Evolutionary conservation across 176 grass and related monocot species (phyloP).

Genomic region (Eleusine coracana): DNA sequence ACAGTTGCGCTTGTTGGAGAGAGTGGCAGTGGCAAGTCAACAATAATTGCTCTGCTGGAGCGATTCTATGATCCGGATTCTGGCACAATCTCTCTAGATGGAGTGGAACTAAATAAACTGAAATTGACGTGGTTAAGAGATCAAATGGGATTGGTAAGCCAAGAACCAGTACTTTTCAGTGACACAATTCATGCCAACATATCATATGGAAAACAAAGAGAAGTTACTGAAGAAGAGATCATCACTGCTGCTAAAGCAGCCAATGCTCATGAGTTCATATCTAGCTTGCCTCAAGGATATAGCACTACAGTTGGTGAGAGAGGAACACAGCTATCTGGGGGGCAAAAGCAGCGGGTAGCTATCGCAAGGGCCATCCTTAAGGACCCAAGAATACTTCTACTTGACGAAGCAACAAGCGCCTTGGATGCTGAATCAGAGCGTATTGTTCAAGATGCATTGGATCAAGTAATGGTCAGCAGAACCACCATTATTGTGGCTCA

Average conservation of each 20-base stretch:
- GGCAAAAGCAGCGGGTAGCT: constrained; percentile 62
- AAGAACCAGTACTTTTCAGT: constrained; percentile 61
- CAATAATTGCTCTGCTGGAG: constrained; percentile 67
- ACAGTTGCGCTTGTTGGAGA: constrained; percentile 68
- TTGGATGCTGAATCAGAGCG: constrained; percentile 63
- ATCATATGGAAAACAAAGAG: constrained; percentile 49
- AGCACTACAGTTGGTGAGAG: constrained; percentile 53
- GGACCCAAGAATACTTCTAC: constrained; percentile 55
- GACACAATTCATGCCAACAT: constrained; percentile 65
- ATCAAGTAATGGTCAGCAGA: constrained; percentile 42
- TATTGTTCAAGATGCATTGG: constrained; percentile 51
- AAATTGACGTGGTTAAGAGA: constrained; percentile 64
- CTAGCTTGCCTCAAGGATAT: constrained; percentile 51
- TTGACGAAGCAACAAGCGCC: constrained; percentile 61
- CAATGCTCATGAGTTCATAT: constrained; percentile 59
- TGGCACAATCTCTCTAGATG: constrained; percentile 59
- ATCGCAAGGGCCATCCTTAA: constrained; percentile 64
- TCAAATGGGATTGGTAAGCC: constrained; percentile 69
- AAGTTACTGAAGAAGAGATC: constrained; percentile 54
- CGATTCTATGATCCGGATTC: constrained; percentile 65
- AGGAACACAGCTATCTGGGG: constrained; percentile 60
- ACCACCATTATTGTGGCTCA: constrained; percentile 67
- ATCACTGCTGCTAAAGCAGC: constrained; percentile 41
- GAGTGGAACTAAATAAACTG: constrained; percentile 43
- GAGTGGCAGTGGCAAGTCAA: constrained; percentile 82